Evolutionary conservation across 495 filamentous ascomycete genomes (phyloP), one percentile per base, ranked within the genome.

Genomic region (Aspergillus ostianus): DNA sequence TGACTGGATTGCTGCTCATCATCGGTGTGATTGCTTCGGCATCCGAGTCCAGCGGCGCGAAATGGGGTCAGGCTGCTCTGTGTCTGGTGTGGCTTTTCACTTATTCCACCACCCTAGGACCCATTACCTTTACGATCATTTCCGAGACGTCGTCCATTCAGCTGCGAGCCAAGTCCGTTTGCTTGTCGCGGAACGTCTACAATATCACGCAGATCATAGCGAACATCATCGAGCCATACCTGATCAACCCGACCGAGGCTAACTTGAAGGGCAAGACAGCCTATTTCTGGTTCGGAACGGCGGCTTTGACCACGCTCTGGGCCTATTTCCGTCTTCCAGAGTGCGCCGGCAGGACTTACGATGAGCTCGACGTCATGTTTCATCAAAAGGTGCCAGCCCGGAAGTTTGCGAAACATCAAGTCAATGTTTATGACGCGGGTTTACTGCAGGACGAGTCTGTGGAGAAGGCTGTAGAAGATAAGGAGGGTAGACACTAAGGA

Each of bases 321-420:
- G 79, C 81, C 0, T 90, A 82, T 71, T 88, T 89, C 77, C 79
- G 87, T 3, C 77, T 91, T 0, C 88, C 88, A 0, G 88, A 91
- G 61, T 82, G 87, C 4, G 75, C 79, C 4, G 86, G 83, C 0
- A 77, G 86, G 15, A 85, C 85, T 0, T 90, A 86, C 64, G 86
- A 83, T 6, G 87, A 91, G 67, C 70, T 90, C 32, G 87, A 90
- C 67, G 56, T 88, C 7, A 71, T 90, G 30, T 90, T 90, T 64
- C 78, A 86, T 66, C 67, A 75, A 30, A 77, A 78, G 8, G 67
- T 87, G 20, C 76, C 66, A 44, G 86, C 88, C 0, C 75, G 87
- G 47, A 84, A 88, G 65, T 90, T 90, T 62, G 71, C 80, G 0
- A 74, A 67, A 4, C 83, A 84, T 3, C 61, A 78, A 29, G 83